These are phyloP conservation scores for Capronia epimyces DNA, from an alignment of 2,329 filamentous ascomycete species.

Conservation along the genomic window DNA sequence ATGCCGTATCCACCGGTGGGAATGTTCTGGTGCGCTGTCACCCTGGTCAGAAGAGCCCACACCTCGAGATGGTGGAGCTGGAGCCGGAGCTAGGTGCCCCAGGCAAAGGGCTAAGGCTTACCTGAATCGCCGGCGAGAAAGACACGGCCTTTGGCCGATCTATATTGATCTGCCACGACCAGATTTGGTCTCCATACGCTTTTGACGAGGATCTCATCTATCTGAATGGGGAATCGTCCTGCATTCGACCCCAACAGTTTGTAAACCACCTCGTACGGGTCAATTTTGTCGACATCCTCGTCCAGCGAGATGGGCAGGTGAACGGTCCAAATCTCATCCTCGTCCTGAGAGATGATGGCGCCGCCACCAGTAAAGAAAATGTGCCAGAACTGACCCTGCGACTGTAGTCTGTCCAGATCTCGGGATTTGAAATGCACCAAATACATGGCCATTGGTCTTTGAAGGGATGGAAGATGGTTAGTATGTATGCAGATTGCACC, in stretches of 20 bases:
- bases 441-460: constrained; percentile 25
- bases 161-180: constrained; percentile 29
- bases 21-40: constrained; percentile 35
- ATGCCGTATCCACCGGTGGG: constrained; percentile 38
- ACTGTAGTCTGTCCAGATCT: constrained; percentile 28
- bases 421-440: constrained; percentile 35
- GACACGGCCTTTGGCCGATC: constrained; percentile 18
- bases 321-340: constrained; percentile 34
- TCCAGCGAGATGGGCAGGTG: constrained; percentile 1
- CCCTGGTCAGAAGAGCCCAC: constrained; percentile 33
- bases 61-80: no score
- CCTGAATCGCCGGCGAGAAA: no score
- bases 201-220: constrained; percentile 34
- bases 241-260: not conserved
- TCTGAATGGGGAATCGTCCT: constrained; percentile 27
- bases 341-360: constrained; percentile 33
- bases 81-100: no score
- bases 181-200: constrained; percentile 32
- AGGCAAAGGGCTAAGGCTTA: no score
- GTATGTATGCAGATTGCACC: no score
- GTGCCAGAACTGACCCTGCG: constrained; percentile 34
- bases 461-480: no score
- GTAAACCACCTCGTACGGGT: constrained; percentile 5
- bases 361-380: constrained; percentile 29
- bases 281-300: not conserved